Conservation (phyloP, 1,139 yeast genomes). For the Lodderomyces orthopsilosis region DNA sequence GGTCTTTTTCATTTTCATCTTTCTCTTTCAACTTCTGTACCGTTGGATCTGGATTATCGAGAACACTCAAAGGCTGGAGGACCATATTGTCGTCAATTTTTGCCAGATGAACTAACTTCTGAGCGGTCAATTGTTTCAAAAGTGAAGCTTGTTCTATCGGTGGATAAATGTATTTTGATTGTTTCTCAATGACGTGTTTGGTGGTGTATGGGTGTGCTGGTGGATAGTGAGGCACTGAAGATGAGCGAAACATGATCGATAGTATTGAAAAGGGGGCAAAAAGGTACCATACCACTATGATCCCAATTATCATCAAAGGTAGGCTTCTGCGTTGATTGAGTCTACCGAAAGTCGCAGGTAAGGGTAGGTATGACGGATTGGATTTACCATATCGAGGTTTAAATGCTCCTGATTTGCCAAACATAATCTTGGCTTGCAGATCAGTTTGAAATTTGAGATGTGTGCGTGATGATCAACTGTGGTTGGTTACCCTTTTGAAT, state of each 20-base stretch:
- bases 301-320: slow-evolving; percentile 16
- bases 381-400: slow-evolving; percentile 26
- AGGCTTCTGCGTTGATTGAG: slow-evolving; percentile 18
- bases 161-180: slow-evolving; percentile 59
- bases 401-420: slow-evolving; percentile 12
- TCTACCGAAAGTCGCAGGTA: slow-evolving; percentile 32
- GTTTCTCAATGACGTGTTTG: slow-evolving; percentile 37
- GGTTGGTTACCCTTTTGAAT: too few species aligned
- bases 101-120: slow-evolving; percentile 43
- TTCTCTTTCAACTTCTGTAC: slow-evolving; percentile 38
- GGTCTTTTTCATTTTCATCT: slow-evolving; percentile 35
- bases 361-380: slow-evolving; percentile 26
- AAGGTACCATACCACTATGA: slow-evolving; percentile 23
- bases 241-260: slow-evolving; percentile 10
- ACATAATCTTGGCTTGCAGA: background rate
- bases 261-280: slow-evolving; percentile 23
- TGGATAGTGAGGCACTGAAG: slow-evolving; percentile 23
- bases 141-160: slow-evolving; percentile 63
- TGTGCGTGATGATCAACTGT: background rate
- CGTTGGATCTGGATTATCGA: slow-evolving; percentile 45
- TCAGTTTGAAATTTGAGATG: background rate
- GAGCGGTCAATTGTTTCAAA: slow-evolving; percentile 53
- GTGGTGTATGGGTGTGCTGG: slow-evolving; percentile 36
- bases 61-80: slow-evolving; percentile 38
- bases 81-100: slow-evolving; percentile 35